Evolutionary conservation across 495 filamentous ascomycete species (phyloP).

Genomic region (Aspergillus nidulans): DNA sequence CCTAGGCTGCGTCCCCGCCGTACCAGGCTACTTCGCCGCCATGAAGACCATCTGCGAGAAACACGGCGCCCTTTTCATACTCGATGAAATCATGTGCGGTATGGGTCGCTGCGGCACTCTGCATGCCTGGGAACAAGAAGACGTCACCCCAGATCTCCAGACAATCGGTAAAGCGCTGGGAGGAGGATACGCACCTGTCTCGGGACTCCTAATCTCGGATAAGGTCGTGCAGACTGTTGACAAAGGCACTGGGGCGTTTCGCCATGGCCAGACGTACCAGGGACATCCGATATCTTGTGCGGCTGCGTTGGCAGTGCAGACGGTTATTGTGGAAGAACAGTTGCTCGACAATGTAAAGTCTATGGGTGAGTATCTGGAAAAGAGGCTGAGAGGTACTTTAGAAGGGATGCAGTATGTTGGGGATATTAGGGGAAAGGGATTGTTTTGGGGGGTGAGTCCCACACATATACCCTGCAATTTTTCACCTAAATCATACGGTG

Average conservation of each 20-base stretch:
- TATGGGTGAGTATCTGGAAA: conserved; percentile 45
- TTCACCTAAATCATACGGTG: not conserved
- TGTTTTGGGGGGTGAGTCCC: conserved; percentile 52
- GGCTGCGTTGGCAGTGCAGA: conserved; percentile 52
- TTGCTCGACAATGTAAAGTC: conserved; percentile 44
- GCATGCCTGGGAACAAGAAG: not conserved
- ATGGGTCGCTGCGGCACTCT: conserved; percentile 63
- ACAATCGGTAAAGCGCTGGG: not conserved
- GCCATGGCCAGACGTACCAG: conserved; percentile 59
- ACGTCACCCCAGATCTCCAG: not conserved
- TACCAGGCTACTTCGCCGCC: conserved; percentile 60
- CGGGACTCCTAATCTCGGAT: conserved; percentile 52
- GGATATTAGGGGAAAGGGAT: conserved; percentile 52
- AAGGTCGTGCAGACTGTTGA: conserved; percentile 51
- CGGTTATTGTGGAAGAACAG: conserved; percentile 41
- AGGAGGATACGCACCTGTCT: conserved; percentile 53
- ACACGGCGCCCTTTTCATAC: conserved; percentile 62
- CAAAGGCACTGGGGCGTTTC: conserved; percentile 50
- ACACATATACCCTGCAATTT: not conserved
- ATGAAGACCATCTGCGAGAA: conserved; percentile 59
- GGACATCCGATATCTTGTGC: conserved; percentile 55
- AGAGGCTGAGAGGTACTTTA: conserved; percentile 30
- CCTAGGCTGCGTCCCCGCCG: conserved; percentile 59
- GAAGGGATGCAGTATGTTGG: conserved; percentile 44
- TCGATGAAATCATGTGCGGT: conserved; percentile 79